Evolutionary conservation across 768 basidiomycete genomes (phyloP), one percentile per base, ranked within the genome.

Genomic region (Mycena crocata): DNA sequence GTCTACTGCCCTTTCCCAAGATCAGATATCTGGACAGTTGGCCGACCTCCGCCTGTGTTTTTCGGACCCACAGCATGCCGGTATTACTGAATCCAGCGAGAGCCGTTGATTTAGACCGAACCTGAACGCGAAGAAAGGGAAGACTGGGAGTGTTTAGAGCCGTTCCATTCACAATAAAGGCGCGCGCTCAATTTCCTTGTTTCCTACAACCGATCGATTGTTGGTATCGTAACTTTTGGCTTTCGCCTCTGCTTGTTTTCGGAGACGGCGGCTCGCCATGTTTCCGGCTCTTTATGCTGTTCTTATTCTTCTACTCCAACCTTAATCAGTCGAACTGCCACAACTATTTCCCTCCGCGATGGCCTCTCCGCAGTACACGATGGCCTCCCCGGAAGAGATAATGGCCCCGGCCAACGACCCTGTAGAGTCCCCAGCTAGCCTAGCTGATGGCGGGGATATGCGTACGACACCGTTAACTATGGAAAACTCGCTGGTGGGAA

Each of bases 1-100:
- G 37, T 17, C 9, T 17, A 37, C 37, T 9, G 17, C 17, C 37
- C n/a, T n/a, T 61, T 61, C 31, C n/a, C 32, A 62, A 32, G 42
- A 62, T 62, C 61, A 62, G 9, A 37, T 26, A 28, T 46, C n/a
- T 48, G 51, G 60, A 55, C 61, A 62, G 61, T 54, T 62, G 51
- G 42, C 61, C 61, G 61, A 51, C 21, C 51, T 46, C 51, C 42
- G 60, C 50, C 32, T 61, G 32, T 12, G 50, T 30, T 35, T 23
- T 14, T 14, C 37, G 61, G 61, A 62, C 61, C 61, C 52, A 62
- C 61, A 62, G 55, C 19, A 46, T 55, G 52, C 51, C 61, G 52
- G 52, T 54, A 62, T 62, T 54, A 54, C 52, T 52, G 2, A 24
- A 55, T 55, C 48, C 37, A 39, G 28, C 15, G 48, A 6, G 21